Conservation (phyloP, 2,329 filamentous ascomycete genomes). For the Huntiella abstrusa region DNA sequence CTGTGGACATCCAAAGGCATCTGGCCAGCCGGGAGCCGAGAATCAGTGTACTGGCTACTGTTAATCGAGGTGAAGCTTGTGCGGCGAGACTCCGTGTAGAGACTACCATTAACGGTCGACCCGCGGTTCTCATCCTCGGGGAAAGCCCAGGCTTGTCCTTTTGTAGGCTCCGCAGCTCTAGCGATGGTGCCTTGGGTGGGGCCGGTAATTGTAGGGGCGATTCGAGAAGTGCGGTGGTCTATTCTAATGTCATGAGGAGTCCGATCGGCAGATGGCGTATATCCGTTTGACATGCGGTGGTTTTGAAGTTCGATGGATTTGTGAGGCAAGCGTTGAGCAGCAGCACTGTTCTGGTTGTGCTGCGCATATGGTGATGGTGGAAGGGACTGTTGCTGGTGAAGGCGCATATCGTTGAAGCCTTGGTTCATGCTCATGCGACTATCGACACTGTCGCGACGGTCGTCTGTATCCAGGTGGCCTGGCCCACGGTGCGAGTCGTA, state of each 20-base stretch:
- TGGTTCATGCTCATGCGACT: conserved; percentile 48
- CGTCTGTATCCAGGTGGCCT: conserved; percentile 14
- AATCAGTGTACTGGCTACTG: conserved; percentile 64
- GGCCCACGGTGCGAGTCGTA: conserved; percentile 13
- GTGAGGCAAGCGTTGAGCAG: conserved; percentile 47
- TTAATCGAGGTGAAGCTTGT: conserved; percentile 62
- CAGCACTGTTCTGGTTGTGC: conserved; percentile 58
- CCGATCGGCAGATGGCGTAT: conserved; percentile 40
- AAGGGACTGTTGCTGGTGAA: conserved; percentile 27
- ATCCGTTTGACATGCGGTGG: conserved; percentile 45
- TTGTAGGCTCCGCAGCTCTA: conserved; percentile 55
- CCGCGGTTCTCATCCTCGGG: conserved; percentile 45
- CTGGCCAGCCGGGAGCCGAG: conserved; percentile 51
- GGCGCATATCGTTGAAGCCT: conserved; percentile 48
- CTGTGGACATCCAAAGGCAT: conserved; percentile 42
- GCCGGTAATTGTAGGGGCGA: conserved; percentile 60
- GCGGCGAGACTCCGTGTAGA: conserved; percentile 37
- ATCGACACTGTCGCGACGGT: conserved; percentile 58
- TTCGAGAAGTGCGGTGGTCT: conserved; percentile 34
- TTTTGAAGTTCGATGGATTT: conserved; percentile 30
- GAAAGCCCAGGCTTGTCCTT: conserved; percentile 71
- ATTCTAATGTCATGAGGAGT: conserved; percentile 27
- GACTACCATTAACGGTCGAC: conserved; percentile 16
- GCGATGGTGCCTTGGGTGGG: conserved; percentile 46
- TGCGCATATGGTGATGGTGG: conserved; percentile 50